These are phyloP conservation scores for Tillandsia fasciculata DNA, from an alignment of 176 grass and related monocot species.

Conservation along the genomic window DNA sequence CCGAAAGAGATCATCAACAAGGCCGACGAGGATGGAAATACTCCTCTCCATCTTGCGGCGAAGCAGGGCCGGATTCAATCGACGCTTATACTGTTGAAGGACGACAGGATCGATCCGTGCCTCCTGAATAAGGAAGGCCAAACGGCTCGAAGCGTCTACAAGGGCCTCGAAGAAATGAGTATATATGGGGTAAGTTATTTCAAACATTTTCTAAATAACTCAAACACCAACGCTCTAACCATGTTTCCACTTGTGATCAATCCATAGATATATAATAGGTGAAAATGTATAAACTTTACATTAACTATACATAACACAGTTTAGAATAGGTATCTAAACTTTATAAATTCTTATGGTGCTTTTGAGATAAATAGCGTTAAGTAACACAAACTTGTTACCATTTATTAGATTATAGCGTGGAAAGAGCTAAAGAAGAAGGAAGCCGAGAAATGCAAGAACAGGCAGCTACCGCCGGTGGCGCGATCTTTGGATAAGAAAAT, in stretches of 20 bases:
- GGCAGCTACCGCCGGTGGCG: constrained; percentile 7
- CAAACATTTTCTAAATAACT: neutral
- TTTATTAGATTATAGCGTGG: constrained; percentile 28
- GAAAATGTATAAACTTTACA: too few species aligned
- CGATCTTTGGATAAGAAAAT: constrained; percentile 8
- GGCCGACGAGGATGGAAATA: constrained; percentile 34
- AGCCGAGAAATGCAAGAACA: constrained; percentile 23
- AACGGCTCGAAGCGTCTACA: constrained; percentile 18
- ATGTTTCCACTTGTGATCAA: too few species aligned
- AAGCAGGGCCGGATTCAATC: constrained; percentile 22
- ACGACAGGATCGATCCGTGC: constrained; percentile 19
- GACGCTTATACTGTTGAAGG: constrained; percentile 18
- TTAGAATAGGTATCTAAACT: too few species aligned
- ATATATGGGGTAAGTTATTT: constrained; percentile 19
- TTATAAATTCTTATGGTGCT: too few species aligned
- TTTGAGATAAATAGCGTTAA: neutral
- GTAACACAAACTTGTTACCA: neutral
- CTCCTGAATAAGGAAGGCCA: constrained; percentile 19
- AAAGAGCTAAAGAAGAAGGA: constrained; percentile 31
- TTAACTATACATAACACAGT: too few species aligned
- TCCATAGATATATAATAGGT: too few species aligned
- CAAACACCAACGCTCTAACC: neutral
- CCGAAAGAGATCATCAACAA: constrained; percentile 41
- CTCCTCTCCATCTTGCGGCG: constrained; percentile 43
- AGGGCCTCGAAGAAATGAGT: constrained; percentile 11